Base-by-base conservation (phyloP, 257 asterid species). In the Agastache rugosa region DNA sequence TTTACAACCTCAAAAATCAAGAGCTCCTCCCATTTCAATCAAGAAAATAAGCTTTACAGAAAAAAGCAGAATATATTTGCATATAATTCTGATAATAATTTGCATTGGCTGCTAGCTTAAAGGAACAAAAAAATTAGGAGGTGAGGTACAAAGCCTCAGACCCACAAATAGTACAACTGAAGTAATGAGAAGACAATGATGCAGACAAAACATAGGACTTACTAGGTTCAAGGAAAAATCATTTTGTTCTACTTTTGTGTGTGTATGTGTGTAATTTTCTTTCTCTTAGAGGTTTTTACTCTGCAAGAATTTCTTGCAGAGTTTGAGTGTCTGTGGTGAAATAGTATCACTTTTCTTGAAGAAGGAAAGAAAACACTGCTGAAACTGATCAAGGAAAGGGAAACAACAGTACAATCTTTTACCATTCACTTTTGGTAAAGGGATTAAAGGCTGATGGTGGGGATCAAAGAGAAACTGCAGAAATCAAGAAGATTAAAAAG, bases 331-430 rank as follows among this genome's bases (percentile, higher is more conserved):
- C 65, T 68, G 72, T 63, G 58, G 77, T 48, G 86, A 79, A 80
- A 86, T 73, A 80, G 79, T 53, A 78, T 74, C 83, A 20, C 61
- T 69, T 71, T 64, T 44, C 73, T 27, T 41, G 66, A n/a, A 17
- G 27, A 34, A 39, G 56, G 0, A 65, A 75, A n/a, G 51, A 75
- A 71, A 78, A 79, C 71, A 59, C 71, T 61, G 51, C 63, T 69
- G 74, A 61, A 78, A 80, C 65, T 80, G 88, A 81, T 83, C 85
- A 77, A 75, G 72, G 23, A 73, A 80, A 73, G 62, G 73, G 64
- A 16, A 55, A 8, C 72, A 64, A 63, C 48, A 79, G 41, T 59
- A 71, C 35, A 56, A 73, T 51, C 60, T 67, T 73, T 79, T 71
- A 84, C 56, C 76, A 78, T 67, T 71, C 81, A 73, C 85, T 78